A percentile compares a stretch with the other conserved stretches of the same genome.
These are phyloP conservation scores for Quercus rubra DNA, from an alignment of 306 rosid species.

Conservation along the genomic window DNA sequence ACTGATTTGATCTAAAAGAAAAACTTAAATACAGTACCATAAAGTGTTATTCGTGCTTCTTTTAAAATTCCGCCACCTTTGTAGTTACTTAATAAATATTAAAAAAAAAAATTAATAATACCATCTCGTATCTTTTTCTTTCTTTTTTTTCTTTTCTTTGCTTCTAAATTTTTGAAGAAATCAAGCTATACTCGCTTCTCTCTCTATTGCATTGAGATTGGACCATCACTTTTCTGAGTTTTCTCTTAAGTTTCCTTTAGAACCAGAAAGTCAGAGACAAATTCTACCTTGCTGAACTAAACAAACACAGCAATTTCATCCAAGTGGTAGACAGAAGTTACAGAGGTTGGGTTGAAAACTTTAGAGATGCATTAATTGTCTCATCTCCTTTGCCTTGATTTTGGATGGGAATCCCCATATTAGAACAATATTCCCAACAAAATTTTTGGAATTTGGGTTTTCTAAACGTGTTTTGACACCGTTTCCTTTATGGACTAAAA, in stretches of 20 bases:
- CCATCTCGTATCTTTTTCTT: no score
- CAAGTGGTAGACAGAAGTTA: slow-evolving; percentile 59
- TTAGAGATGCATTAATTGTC: slow-evolving; percentile 46
- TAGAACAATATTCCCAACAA: slow-evolving; percentile 63
- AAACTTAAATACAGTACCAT: no score
- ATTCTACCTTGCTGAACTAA: slow-evolving; percentile 53
- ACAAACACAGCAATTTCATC: slow-evolving; percentile 72
- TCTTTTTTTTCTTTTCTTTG: no score
- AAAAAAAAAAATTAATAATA: no score
- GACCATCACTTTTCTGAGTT: slow-evolving; percentile 27
- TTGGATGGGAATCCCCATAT: slow-evolving; percentile 75
- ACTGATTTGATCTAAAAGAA: no score
- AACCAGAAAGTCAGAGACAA: slow-evolving; percentile 61
- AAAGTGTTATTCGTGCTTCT: no score
- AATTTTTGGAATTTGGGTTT: slow-evolving; percentile 18
- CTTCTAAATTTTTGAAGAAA: no score
- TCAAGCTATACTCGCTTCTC: no score
- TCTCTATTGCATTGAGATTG: slow-evolving; percentile 31
- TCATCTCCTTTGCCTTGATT: slow-evolving; percentile 58
- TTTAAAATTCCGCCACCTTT: no score
- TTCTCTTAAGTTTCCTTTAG: slow-evolving; percentile 68
- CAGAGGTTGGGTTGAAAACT: slow-evolving; percentile 54
- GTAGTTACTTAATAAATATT: no score
- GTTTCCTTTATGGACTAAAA: no score
- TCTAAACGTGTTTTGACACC: no score